Conservation (phyloP, 129 eudicot genomes). For the Arctium minus region DNA sequence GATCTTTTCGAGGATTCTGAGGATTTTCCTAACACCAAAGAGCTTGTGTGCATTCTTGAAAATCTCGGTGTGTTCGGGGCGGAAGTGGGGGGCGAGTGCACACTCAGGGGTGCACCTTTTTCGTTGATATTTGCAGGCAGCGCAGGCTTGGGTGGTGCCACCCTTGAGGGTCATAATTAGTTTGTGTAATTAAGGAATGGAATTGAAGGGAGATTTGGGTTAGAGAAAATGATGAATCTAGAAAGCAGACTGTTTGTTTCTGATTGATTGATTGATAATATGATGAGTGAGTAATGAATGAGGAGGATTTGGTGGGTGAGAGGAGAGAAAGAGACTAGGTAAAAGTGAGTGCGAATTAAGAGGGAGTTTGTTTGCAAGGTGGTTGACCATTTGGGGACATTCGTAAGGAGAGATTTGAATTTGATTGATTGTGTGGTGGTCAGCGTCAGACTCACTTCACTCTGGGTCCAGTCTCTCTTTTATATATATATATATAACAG, state of each 20-base stretch:
- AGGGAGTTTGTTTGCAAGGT: slow-evolving; percentile 40
- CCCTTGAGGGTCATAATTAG: slow-evolving; percentile 76
- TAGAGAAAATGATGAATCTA: neutral
- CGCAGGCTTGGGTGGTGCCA: slow-evolving; percentile 86
- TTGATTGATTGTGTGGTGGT: slow-evolving; percentile 8
- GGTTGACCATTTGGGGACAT: slow-evolving; percentile 22
- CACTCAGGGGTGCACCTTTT: slow-evolving; percentile 77
- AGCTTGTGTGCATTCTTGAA: slow-evolving; percentile 70
- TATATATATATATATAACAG: neutral
- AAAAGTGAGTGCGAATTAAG: slow-evolving; percentile 37
- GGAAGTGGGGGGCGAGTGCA: slow-evolving; percentile 80
- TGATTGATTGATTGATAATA: no score
- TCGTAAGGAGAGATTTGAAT: slow-evolving; percentile 5
- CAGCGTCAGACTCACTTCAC: slow-evolving; percentile 15
- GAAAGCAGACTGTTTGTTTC: neutral
- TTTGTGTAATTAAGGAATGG: neutral
- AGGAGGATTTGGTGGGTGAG: slow-evolving; percentile 47
- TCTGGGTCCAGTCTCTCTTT: neutral
- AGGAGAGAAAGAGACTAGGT: slow-evolving; percentile 38
- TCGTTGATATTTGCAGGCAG: slow-evolving; percentile 91
- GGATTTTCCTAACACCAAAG: slow-evolving; percentile 69
- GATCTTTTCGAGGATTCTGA: slow-evolving; percentile 49
- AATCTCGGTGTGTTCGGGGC: slow-evolving; percentile 72
- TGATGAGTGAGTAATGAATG: slow-evolving; percentile 13
- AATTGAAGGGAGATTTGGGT: neutral